phyloP scores from a whole-genome alignment of 805 yeast genomes.

The Lipomyces mesembrius region DNA sequence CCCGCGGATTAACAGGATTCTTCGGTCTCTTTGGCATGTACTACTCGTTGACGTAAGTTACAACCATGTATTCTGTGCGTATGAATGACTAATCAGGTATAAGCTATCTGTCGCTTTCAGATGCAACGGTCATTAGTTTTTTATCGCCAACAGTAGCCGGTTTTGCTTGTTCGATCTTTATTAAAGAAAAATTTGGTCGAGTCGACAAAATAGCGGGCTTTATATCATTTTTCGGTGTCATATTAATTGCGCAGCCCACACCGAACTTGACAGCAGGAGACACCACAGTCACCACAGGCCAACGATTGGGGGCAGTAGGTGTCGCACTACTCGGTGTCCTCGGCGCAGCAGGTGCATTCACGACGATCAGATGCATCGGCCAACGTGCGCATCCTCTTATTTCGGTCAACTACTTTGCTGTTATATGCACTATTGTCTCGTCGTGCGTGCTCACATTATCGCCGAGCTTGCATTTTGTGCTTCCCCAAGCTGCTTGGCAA shows the following conservation, averaged over 20 bases:
- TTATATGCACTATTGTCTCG: conserved; percentile 61
- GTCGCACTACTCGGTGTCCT: conserved; percentile 69
- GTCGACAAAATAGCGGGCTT: conserved; percentile 72
- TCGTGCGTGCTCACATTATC: conserved; percentile 55
- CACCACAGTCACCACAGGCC: conserved; percentile 55
- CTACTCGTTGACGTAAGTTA: conserved; percentile 58
- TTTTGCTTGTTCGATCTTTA: conserved; percentile 66
- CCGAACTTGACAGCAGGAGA: conserved; percentile 28
- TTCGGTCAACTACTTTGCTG: conserved; percentile 77
- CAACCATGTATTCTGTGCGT: neutral
- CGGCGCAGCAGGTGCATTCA: conserved; percentile 72
- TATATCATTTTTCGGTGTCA: conserved; percentile 72
- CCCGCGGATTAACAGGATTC: conserved; percentile 76
- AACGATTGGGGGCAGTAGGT: conserved; percentile 63
- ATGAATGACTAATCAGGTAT: neutral
- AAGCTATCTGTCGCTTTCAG: conserved; percentile 70
- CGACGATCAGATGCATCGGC: conserved; percentile 75
- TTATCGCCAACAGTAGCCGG: conserved; percentile 78
- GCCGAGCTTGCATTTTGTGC: conserved; percentile 63
- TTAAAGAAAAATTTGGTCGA: conserved; percentile 68
- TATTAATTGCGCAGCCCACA: conserved; percentile 77
- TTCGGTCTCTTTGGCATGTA: conserved; percentile 81
- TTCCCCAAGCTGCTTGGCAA: conserved; percentile 65
- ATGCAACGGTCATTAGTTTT: conserved; percentile 80
- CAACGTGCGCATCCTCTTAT: conserved; percentile 77